Conservation (phyloP, 441 rosid species). For the Rhodomyrtus psidioides region DNA sequence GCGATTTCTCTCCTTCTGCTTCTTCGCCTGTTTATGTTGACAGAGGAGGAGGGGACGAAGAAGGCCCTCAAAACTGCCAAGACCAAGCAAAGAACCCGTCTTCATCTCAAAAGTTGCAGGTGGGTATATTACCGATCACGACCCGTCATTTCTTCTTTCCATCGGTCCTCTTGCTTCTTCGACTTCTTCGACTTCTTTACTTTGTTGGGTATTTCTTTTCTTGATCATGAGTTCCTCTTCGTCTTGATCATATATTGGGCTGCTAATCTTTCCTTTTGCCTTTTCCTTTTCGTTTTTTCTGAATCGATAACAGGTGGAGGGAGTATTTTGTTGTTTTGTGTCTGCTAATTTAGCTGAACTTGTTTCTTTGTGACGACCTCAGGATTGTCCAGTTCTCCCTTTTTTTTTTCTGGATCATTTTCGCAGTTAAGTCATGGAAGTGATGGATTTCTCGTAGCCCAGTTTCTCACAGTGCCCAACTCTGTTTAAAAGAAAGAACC, state of each 20-base stretch:
- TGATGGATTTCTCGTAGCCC: background rate
- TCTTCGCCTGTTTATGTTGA: background rate
- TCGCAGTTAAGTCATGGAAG: background rate
- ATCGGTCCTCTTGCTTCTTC: background rate
- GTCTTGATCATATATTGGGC: background rate
- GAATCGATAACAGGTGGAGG: background rate
- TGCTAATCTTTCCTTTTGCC: background rate
- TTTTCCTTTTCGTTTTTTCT: background rate
- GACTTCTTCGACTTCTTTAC: background rate
- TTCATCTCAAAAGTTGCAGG: background rate
- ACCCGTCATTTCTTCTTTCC: background rate
- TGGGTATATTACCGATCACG: background rate
- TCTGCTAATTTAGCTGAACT: background rate
- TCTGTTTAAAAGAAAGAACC: background rate
- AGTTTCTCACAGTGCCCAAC: background rate
- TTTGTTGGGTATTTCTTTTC: background rate
- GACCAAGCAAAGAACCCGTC: background rate
- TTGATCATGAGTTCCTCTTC: background rate
- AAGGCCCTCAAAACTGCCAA: background rate
- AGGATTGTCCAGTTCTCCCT: background rate
- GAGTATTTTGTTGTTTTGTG: background rate
- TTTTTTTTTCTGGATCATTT: background rate
- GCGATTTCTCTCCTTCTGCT: accelerated
- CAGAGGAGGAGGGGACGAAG: background rate
- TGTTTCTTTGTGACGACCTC: background rate